These are phyloP conservation scores for Amanita pseudoporphyria DNA, from an alignment of 768 basidiomycete genomes.

Conservation along the genomic window DNA sequence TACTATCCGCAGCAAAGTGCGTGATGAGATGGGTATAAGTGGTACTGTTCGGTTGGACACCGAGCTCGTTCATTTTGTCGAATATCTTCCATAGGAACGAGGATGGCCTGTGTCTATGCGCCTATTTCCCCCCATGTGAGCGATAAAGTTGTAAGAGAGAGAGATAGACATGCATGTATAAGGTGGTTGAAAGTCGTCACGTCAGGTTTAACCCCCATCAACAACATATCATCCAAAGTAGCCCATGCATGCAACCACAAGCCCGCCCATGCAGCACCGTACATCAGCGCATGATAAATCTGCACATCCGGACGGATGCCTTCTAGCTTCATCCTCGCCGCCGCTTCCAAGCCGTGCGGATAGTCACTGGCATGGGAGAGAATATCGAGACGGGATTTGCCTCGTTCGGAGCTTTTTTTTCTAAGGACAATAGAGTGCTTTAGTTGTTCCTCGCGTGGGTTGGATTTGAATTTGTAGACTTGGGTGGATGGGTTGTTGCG, in stretches of 20 bases:
- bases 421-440: neutral
- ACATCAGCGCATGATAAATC: conserved; percentile 50
- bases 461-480: conserved; percentile 6
- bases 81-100: conserved; percentile 40
- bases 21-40: conserved; percentile 48
- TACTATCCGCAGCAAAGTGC: conserved; percentile 32
- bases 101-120: conserved; percentile 29
- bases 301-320: conserved; percentile 41
- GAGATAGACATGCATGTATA: conserved; percentile 36
- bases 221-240: conserved; percentile 60
- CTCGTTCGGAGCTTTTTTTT: neutral
- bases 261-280: conserved; percentile 33
- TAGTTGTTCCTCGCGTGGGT: conserved; percentile 1
- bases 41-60: conserved; percentile 37
- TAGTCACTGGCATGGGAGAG: conserved; percentile 20
- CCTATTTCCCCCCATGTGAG: conserved; percentile 22
- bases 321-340: conserved; percentile 47
- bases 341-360: conserved; percentile 31
- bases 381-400: conserved; percentile 22
- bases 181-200: conserved; percentile 47
- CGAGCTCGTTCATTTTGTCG: conserved; percentile 42
- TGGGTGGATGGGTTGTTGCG: neutral
- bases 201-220: conserved; percentile 38
- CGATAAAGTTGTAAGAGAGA: neutral
- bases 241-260: conserved; percentile 48